Percentiles rank a stretch among this genome's conserved stretches.
Conservation (phyloP, 805 yeast species). For the Ogataea glucozyma region DNA sequence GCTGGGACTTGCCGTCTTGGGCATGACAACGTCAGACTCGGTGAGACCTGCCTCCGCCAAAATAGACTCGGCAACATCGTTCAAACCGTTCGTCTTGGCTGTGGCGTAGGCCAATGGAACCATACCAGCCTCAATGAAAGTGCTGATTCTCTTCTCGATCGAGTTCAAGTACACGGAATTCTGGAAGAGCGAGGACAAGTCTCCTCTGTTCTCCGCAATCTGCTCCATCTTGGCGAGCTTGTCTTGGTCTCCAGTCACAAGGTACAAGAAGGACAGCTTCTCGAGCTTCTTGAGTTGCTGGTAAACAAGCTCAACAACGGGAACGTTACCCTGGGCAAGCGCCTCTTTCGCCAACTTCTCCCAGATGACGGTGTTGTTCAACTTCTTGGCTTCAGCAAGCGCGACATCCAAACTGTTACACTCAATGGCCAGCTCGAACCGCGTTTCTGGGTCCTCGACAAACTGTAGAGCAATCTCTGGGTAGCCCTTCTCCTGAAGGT, state of each 20-base stretch:
- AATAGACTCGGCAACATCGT: slow-evolving; percentile 70
- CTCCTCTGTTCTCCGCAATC: slow-evolving; percentile 88
- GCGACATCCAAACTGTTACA: slow-evolving; percentile 89
- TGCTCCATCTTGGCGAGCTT: slow-evolving; percentile 82
- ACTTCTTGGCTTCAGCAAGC: slow-evolving; percentile 78
- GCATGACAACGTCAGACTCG: slow-evolving; percentile 55
- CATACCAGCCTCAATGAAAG: slow-evolving; percentile 76
- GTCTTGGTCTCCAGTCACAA: slow-evolving; percentile 75
- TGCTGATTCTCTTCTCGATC: slow-evolving; percentile 69
- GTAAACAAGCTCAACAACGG: slow-evolving; percentile 80
- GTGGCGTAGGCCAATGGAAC: slow-evolving; percentile 88
- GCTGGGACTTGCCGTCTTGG: slow-evolving; percentile 39
- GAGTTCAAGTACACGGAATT: slow-evolving; percentile 79
- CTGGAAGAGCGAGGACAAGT: slow-evolving; percentile 75
- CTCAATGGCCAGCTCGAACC: slow-evolving; percentile 93
- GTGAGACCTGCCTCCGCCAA: slow-evolving; percentile 68
- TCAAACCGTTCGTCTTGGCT: slow-evolving; percentile 84
- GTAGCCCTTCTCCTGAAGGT: slow-evolving; percentile 90
- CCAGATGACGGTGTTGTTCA: slow-evolving; percentile 74
- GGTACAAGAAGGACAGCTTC: slow-evolving; percentile 83
- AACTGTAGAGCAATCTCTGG: slow-evolving; percentile 98
- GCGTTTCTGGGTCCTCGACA: slow-evolving; percentile 93
- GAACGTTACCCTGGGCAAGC: slow-evolving; percentile 81
- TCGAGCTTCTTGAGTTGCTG: slow-evolving; percentile 88
- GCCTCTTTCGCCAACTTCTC: slow-evolving; percentile 84